A percentile compares a stretch with the other conserved stretches of the same genome.
These are phyloP conservation scores for Fusarium setosum DNA, from an alignment of 2,329 filamentous ascomycete genomes.

Conservation along the genomic window DNA sequence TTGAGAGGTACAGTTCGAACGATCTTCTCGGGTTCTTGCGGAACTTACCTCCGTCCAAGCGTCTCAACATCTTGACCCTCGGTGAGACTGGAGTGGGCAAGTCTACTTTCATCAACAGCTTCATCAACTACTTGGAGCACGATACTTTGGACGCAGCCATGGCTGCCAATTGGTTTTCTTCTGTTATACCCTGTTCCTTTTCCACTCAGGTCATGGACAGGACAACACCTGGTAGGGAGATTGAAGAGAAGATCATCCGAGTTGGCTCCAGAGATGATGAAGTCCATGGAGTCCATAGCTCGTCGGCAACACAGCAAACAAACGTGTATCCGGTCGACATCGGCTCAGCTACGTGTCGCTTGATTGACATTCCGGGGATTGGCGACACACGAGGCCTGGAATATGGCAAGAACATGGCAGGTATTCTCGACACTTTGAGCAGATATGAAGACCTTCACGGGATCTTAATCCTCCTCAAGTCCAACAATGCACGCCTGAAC, in stretches of 20 bases:
- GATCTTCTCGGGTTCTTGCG: neutral
- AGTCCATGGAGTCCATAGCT: slow-evolving; percentile 10
- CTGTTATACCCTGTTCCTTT: neutral
- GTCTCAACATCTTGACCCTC: slow-evolving; percentile 48
- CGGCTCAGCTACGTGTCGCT: neutral
- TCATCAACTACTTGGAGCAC: slow-evolving; percentile 57
- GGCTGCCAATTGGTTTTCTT: neutral
- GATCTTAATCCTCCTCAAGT: slow-evolving; percentile 24
- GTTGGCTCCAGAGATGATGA: slow-evolving; percentile 24
- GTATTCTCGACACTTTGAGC: slow-evolving; percentile 10
- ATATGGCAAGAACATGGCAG: slow-evolving; percentile 25
- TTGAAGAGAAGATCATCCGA: slow-evolving; percentile 1
- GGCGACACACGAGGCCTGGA: slow-evolving; percentile 26
- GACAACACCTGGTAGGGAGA: neutral
- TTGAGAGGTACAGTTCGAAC: neutral
- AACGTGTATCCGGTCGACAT: slow-evolving; percentile 4
- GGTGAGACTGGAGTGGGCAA: slow-evolving; percentile 62
- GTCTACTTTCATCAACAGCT: slow-evolving; percentile 61
- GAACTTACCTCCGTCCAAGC: neutral
- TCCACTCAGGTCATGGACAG: neutral
- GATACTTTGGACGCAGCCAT: slow-evolving; percentile 45
- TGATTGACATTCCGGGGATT: slow-evolving; percentile 27
- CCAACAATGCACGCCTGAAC: slow-evolving; percentile 12
- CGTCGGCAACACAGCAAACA: slow-evolving; percentile 23
- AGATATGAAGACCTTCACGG: slow-evolving; percentile 27